Evolutionary conservation across 169 alveolate species (phyloP), one percentile per base, ranked within the genome.

Genomic region (Plasmodium gaboni): DNA sequence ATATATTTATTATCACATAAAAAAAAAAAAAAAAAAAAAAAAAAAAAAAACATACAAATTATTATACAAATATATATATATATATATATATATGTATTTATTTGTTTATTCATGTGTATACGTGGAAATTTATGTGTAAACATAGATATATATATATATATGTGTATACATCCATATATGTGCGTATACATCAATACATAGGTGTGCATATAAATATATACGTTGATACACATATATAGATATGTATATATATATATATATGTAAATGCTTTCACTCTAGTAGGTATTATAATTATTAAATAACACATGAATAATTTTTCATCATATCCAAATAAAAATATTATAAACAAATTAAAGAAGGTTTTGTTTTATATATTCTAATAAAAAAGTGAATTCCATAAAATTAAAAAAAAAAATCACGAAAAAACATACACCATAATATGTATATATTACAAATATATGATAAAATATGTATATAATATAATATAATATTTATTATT

Each of bases 31-130:
- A 51, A 19, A 59, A 59, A 59, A 15, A 59, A 59, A 64, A 9
- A 10, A 28, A 13, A 51, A 13, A 51, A 13, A 51, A 51, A 51
- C 17, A 51, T 51, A 51, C 17, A 15, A 51, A 51, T 51, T 13
- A 13, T 13, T 51, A 51, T 15, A 51, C 17, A 51, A 12, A 51
- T 51, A 51, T 15, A 51, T 51, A 51, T 9, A 51, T 51, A 51
- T 51, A 51, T 51, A 51, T 51, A 51, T 51, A 51, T 51, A 6
- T 51, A 51, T 51, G 8, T 51, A 51, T 51, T 13, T 51, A 9
- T 51, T 51, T 51, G 7, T 51, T 51, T 51, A 51, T 51, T 51
- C 17, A 51, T 51, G n/a, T 51, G n/a, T 51, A 51, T 51, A 51
- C 17, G 5, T 51, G n/a, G 2, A 51, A 12, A 15, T 51, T 51